phyloP scores from a whole-genome alignment of 768 basidiomycete species.

The Lyophyllum atratum region DNA sequence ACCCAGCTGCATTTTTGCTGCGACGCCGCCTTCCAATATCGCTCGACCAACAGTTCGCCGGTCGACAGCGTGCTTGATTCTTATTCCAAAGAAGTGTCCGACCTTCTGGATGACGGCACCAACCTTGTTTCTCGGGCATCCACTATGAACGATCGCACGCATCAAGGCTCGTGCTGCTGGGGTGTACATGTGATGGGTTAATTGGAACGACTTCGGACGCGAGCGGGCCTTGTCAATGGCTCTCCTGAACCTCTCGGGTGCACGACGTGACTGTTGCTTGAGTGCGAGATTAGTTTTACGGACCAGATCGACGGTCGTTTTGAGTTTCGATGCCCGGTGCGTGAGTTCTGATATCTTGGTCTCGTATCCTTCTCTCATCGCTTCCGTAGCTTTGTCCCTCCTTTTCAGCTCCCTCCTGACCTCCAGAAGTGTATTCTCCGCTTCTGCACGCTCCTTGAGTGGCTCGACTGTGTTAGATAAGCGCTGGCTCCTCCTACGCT shows the following conservation, averaged over 20 bases:
- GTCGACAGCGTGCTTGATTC: slow-evolving; percentile 11
- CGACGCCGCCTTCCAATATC: slow-evolving; percentile 14
- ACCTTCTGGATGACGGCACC: slow-evolving; percentile 7
- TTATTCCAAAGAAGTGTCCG: slow-evolving; percentile 12
- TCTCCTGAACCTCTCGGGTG: not conserved
- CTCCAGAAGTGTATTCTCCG: not conserved
- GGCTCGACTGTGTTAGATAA: not conserved
- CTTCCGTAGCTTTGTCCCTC: not conserved
- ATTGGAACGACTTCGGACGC: not conserved
- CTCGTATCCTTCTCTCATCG: not conserved
- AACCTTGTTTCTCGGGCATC: slow-evolving; percentile 8
- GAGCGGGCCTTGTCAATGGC: not conserved
- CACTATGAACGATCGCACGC: slow-evolving; percentile 10
- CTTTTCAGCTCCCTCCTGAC: not conserved
- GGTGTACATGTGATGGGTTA: slow-evolving; percentile 11
- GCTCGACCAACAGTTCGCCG: slow-evolving; percentile 15
- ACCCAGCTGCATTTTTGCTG: slow-evolving; percentile 11
- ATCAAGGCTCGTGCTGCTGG: slow-evolving; percentile 15
- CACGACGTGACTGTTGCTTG: not conserved
- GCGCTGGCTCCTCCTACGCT: not conserved
- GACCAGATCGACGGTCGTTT: not conserved
- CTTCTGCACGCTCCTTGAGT: not conserved
- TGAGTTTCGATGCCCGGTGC: not conserved
- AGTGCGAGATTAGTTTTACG: not conserved
- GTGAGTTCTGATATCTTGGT: not conserved